Conservation (phyloP, 305 asterid species). For the Petunia hybrid region DNA sequence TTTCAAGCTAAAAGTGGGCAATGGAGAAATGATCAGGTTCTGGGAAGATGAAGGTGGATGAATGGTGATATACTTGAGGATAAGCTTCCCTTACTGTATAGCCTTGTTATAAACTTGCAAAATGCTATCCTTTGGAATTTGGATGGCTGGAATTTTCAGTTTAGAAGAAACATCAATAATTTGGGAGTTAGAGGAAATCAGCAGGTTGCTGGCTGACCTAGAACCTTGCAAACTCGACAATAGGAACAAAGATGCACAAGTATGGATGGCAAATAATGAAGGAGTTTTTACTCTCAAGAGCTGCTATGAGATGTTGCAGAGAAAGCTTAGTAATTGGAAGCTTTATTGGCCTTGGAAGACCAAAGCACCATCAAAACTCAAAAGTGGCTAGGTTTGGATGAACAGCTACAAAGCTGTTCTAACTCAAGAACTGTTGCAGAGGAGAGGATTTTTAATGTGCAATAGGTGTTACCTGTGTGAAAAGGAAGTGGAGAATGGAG, state of each 20-base stretch:
- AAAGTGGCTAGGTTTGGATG: not conserved
- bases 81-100: too few relatives aligned
- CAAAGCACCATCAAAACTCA: not conserved
- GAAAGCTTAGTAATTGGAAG: not conserved
- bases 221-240: not conserved
- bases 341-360: constrained; percentile 1
- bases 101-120: too few relatives aligned
- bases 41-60: too few relatives aligned
- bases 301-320: not conserved
- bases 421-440: not conserved
- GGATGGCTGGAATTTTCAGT: not conserved
- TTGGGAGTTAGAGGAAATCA: constrained; percentile 10
- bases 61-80: too few relatives aligned
- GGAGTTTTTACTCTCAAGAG: not conserved
- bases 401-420: not conserved
- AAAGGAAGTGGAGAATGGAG: not conserved
- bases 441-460: not conserved
- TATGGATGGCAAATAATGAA: not conserved
- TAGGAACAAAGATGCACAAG: not conserved
- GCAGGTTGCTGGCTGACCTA: not conserved
- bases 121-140: too few relatives aligned
- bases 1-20: too few relatives aligned
- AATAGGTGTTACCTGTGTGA: not conserved
- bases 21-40: too few relatives aligned
- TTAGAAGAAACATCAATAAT: constrained; percentile 1